Conservation (phyloP, 192 early-diverging fungal genomes). For the Umbelopsis isabellina region DNA sequence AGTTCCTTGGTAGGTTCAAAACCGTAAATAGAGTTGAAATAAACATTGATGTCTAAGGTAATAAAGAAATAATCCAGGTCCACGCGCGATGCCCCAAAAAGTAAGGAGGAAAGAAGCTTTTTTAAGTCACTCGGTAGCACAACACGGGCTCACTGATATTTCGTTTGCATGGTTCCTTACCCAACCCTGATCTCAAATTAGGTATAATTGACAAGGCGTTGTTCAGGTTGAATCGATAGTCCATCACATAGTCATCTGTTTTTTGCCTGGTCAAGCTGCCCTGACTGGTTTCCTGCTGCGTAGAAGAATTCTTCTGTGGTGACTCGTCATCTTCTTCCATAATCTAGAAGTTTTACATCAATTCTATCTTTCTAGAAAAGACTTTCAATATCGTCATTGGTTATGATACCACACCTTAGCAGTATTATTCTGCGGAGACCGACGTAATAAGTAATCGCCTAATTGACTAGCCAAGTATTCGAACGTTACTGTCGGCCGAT, state of each 20-base stretch:
- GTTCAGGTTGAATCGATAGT: conserved; percentile 56
- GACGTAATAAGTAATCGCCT: conserved; percentile 73
- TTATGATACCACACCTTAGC: conserved; percentile 13
- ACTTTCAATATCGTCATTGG: not conserved
- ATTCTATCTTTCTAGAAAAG: not conserved
- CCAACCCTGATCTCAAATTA: conserved; percentile 57
- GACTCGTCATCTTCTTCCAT: not conserved
- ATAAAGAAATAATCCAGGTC: not conserved
- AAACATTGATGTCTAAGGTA: conserved; percentile 84
- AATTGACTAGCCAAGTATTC: conserved; percentile 73
- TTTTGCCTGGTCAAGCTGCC: conserved; percentile 26
- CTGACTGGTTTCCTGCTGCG: not conserved
- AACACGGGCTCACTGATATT: not conserved
- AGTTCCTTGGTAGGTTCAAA: conserved; percentile 75
- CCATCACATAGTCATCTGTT: conserved; percentile 36
- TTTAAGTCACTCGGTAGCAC: conserved; percentile 3
- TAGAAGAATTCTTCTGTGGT: not conserved
- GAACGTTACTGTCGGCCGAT: conserved; percentile 59
- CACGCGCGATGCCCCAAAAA: not conserved
- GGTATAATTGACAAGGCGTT: conserved; percentile 63
- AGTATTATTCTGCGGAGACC: conserved; percentile 32
- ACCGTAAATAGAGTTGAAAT: conserved; percentile 71
- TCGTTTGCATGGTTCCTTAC: conserved; percentile 31
- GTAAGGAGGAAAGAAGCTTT: conserved; percentile 12
- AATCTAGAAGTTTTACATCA: not conserved